Evolutionary conservation across 345 rosid genomes (phyloP), one percentile per base, ranked within the genome.

Genomic region (Populus tremula): DNA sequence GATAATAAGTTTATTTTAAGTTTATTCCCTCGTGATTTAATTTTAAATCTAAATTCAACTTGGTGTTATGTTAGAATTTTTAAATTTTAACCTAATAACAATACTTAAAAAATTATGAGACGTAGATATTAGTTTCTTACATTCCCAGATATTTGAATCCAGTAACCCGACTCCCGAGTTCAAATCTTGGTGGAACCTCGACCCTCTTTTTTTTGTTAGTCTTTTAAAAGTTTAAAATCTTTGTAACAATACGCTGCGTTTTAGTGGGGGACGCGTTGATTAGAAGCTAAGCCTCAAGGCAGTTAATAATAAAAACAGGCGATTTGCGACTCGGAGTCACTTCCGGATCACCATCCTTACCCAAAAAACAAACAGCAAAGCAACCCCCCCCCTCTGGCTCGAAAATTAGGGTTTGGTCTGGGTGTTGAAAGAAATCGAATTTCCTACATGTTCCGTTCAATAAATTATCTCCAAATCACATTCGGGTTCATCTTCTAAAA

Each of bases 141-240:
- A 39, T 9, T 9, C 43, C 7, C 43, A 39, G 67, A 79, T 77
- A 79, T 76, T 81, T 66, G 79, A 77, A 74, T 80, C 76, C 76
- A 56, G 81, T 80, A 77, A 83, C 83, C 86, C 81, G 68, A 80
- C 77, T 83, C 83, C 86, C 81, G 68, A 80, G 79, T 83, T 83
- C 83, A 83, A 79, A 25, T 76, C 81, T 73, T 74, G 76, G 78
- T 77, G 76, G 83, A 65, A 8, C 11, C 43, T 39, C 43, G 43
- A 39, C 43, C 43, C 2, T 6, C 3, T 39, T 39, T 38, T 6
- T 38, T 39, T 39, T 39, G 7, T 9, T 8, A 8, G 43, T 39
- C 43, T 8, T 39, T 39, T 1, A 41, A 9, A 41, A 10, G 11
- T 2, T 41, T 41, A 41, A 41, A 54, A 54, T 56, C 6, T 56